phyloP scores from a whole-genome alignment of 495 filamentous ascomycete genomes.

The Viridothelium virens region DNA sequence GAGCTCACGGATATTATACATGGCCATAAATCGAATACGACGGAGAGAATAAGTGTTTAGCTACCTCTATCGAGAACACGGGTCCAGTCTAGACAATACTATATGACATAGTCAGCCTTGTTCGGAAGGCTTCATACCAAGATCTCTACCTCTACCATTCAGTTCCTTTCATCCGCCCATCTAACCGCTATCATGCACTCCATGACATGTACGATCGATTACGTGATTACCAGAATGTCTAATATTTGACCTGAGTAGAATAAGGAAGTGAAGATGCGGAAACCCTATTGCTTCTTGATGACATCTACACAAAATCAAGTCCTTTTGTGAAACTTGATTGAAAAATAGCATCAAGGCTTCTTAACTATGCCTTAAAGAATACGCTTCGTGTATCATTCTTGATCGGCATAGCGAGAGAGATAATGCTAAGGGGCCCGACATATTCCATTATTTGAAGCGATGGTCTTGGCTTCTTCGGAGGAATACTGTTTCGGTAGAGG shows the following conservation, averaged over 20 bases:
- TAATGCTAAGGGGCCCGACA: too few species aligned
- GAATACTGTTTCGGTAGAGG: too few species aligned
- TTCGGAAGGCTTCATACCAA: neutral
- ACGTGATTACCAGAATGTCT: neutral
- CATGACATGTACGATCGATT: neutral
- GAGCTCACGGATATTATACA: neutral
- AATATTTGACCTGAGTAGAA: neutral
- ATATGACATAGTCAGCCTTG: neutral
- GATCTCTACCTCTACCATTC: neutral
- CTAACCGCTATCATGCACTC: neutral
- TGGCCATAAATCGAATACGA: neutral
- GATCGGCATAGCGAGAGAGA: too few species aligned
- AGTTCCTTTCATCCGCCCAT: neutral
- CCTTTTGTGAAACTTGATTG: too few species aligned
- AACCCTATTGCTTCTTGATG: too few species aligned
- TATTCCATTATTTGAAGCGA: too few species aligned
- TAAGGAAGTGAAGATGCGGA: too few species aligned
- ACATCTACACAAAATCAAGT: too few species aligned
- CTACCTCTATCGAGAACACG: neutral
- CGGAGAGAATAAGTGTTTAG: neutral
- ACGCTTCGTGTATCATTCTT: too few species aligned
- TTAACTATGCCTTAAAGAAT: too few species aligned
- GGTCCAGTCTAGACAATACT: neutral
- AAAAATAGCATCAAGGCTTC: too few species aligned
- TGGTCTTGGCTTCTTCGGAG: too few species aligned